Base-by-base conservation (phyloP, 139 green algal genomes). In the Chlorella vulgaris region DNA sequence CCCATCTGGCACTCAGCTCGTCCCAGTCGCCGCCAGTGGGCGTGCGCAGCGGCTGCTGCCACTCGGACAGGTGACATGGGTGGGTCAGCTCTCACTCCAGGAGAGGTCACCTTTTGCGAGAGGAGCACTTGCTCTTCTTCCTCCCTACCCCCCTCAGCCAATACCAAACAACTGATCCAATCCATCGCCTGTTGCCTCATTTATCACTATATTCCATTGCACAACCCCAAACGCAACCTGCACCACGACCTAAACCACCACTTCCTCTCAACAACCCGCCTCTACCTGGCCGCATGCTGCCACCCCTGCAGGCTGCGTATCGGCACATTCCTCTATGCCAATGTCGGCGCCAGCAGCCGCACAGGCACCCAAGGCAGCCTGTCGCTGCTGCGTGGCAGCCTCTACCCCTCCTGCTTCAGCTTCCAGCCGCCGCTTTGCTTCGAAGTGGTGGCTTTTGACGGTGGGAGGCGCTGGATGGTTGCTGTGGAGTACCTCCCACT, bases 21-120 rank as follows among this genome's bases (percentile, higher is more conserved):
- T 43, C 29, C 13, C 29, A 21, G 1, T n/a, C 50, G 18, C 69
- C n/a, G 42, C 43, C 69, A 4, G 43, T 76, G 26, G 50, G 43
- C 18, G 15, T 63, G n/a, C 73, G 73, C 24, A 22, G 21, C 29
- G 70, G 70, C 4, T 43, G 43, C 47, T 78, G 43, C 70, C 43
- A 78, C 47, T 35, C 73, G 8, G 73, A 79, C 73, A 40, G 68
- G 42, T 50, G 61, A n/a, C n/a, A n/a, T n/a, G n/a, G n/a, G n/a
- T n/a, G n/a, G n/a, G n/a, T n/a, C 29, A 29, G 28, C 47, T 55
- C 47, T 55, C 15, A n/a, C n/a, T n/a, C n/a, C n/a, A n/a, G n/a
- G n/a, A n/a, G n/a, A n/a, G n/a, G n/a, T n/a, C n/a, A n/a, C n/a
- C n/a, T n/a, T n/a, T n/a, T n/a, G n/a, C n/a, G n/a, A n/a, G n/a